A percentile compares a stretch with the other conserved stretches of the same genome.
These are phyloP conservation scores for Aaosphaeria arxii DNA, from an alignment of 2,329 filamentous ascomycete species.

Conservation along the genomic window DNA sequence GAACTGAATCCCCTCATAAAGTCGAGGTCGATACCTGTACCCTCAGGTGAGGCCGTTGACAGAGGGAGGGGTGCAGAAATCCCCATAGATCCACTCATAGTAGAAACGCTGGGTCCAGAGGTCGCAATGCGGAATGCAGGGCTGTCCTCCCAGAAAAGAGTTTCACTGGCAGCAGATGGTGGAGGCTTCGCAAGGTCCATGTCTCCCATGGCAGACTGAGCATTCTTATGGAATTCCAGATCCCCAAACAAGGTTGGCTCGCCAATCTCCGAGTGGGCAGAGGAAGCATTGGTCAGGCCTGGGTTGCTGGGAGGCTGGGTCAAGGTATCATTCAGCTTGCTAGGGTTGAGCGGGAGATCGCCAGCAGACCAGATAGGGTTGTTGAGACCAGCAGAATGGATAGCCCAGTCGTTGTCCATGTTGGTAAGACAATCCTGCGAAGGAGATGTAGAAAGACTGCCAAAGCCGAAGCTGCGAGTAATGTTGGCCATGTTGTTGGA, in stretches of 20 bases:
- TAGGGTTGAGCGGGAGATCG: conserved; percentile 40
- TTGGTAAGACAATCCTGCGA: conserved; percentile 37
- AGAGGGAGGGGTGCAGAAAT: conserved; percentile 21
- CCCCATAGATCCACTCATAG: not conserved
- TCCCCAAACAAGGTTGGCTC: conserved; percentile 33
- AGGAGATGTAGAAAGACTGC: conserved; percentile 38
- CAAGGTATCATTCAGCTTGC: conserved; percentile 32
- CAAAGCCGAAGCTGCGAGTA: conserved; percentile 28
- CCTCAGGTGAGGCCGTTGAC: conserved; percentile 12
- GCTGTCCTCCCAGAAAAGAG: conserved; percentile 37
- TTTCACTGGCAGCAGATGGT: conserved; percentile 29
- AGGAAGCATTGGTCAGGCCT: conserved; percentile 39
- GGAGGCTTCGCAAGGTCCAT: conserved; percentile 13
- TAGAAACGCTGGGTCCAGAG: conserved; percentile 17
- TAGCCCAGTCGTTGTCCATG: conserved; percentile 32
- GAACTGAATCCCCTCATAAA: conserved; percentile 16
- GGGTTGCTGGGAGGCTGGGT: conserved; percentile 38
- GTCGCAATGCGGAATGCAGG: conserved; percentile 30
- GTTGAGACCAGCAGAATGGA: conserved; percentile 31
- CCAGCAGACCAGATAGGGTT: conserved; percentile 38
- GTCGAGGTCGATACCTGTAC: conserved; percentile 26
- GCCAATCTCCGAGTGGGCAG: conserved; percentile 40
- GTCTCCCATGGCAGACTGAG: not conserved
- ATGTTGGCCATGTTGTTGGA: conserved; percentile 20
- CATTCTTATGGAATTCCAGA: conserved; percentile 25